Base-by-base conservation (phyloP, 164 flowering plant species). In the Umbilicus rupestris region DNA sequence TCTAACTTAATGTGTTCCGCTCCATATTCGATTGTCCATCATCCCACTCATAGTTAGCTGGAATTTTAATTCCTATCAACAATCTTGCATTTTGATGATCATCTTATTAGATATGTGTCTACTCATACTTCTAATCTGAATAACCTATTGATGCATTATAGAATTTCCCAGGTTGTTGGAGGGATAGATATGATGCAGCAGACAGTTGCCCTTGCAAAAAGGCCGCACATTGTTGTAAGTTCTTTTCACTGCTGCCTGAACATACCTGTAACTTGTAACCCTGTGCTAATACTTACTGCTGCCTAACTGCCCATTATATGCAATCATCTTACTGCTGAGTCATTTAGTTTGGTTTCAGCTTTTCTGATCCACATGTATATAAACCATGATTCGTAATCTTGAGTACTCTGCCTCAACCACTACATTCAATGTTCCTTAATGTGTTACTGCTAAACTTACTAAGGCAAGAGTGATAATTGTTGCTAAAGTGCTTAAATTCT, bases 201-300 rank as follows among this genome's bases (percentile, higher is more conserved):
- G 70, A 63, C 85, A 29, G 71, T 84, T 64, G 68, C 80, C 65
- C 82, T 94, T 59, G 96, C 73, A 42, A 89, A 83, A 79, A 76
- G 90, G 69, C 97, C 97, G 35, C 92, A 94, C 63, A 74, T 94
- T 74, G 74, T 94, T 75, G 98, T 93, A 82, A 80, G 88, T 76
- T 39, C 58, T 64, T 35, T 14, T 60, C 41, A 8, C 37, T 8
- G 11, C 9, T 37, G 45, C 28, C 20, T n/a, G 30, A 2, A 41
- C 4, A 5, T 64, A 55, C 20, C 2, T 37, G 39, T 52, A 20
- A 15, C 46, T 24, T 50, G 19, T 24, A 62, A 10, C 60, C 60
- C 19, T 26, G 17, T 15, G 33, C 60, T 55, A 33, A 5, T 30
- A 12, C 3, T 52, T 24, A 52, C 16, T 55, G 11, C 33, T 41